Percentiles rank a stretch among this genome's conserved stretches.
phyloP scores from a whole-genome alignment of 2,329 filamentous ascomycete genomes.

The Aspergillus texensis region DNA sequence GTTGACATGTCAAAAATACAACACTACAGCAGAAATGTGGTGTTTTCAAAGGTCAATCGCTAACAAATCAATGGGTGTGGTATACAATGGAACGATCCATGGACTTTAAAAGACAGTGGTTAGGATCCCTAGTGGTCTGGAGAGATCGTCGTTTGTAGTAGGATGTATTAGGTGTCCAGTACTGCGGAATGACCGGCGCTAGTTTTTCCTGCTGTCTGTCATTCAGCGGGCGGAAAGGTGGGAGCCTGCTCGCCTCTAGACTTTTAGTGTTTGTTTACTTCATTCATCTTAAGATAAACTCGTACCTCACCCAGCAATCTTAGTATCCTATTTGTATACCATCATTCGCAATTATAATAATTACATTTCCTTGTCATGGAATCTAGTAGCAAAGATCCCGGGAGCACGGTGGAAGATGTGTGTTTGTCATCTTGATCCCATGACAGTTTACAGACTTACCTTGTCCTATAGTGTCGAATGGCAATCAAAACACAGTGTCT shows the following conservation, averaged over 20 bases:
- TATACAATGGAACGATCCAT: neutral
- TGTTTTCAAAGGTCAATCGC: neutral
- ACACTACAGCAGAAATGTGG: neutral
- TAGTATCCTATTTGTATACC: neutral
- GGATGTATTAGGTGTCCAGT: conserved; percentile 15
- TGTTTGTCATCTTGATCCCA: conserved; percentile 9
- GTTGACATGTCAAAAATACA: conserved; percentile 19
- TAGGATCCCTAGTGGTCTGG: neutral
- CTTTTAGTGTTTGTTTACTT: neutral
- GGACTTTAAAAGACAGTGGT: neutral
- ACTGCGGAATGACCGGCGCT: conserved; percentile 5
- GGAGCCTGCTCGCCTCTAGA: neutral
- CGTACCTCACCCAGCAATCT: neutral
- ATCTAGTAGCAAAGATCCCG: conserved; percentile 4
- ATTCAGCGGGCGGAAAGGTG: neutral
- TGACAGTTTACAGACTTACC: conserved; percentile 11
- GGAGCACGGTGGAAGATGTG: conserved; percentile 29
- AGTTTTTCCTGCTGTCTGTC: conserved; percentile 6
- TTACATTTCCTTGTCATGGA: conserved; percentile 12
- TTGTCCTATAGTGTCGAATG: conserved; percentile 41
- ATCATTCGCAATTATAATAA: conserved; percentile 1
- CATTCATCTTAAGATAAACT: neutral
- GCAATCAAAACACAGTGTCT: conserved; percentile 58
- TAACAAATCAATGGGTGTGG: neutral
- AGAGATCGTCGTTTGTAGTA: neutral